Evolutionary conservation across 2,329 filamentous ascomycete species (phyloP), one percentile per base, ranked within the genome.

Genomic region (Ophiostoma pallidulum): DNA sequence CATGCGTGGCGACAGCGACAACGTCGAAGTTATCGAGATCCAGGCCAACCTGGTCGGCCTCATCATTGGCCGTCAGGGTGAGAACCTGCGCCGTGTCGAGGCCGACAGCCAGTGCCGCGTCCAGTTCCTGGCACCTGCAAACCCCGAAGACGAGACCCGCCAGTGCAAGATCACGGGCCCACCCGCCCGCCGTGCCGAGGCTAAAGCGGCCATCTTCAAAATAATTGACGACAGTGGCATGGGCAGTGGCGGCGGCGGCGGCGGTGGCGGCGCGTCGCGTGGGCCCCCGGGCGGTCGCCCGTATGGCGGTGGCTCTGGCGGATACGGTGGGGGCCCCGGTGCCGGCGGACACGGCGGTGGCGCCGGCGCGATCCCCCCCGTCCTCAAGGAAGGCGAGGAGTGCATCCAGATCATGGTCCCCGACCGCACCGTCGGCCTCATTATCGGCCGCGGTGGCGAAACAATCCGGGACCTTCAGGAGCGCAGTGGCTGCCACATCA

Each of bases 401-500:
- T 86, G 82, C 60, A 81, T 89, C 61, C 87, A 94, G 65, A 94
- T 95, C 59, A 92, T 94, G 86, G 89, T 95, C 16, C 89, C 89
- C 40, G 89, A 95, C 66, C 83, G 88, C 59, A 95, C 89, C 8
- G 89, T 95, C 51, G 89, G 89, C 44, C 72, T 95, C 39, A 95
- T 95, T 57, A 95, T 95, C 60, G 89, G 89, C n/a, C 84, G 89
- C 56, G 87, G 87, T 35, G 89, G 89, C 50, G 89, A 95, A 67
- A 95, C 89, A 1, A 95, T 95, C 59, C 82, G 88, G 60, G 89
- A 95, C 62, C 73, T 95, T 20, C 90, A 95, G 66, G 89, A 95
- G 64, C 77, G 86, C 53, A 92, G 86, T 58, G 86, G 86, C n/a
- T 95, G 89, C 63, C 90, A 95, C 64, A 88, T 95, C 63, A 95